phyloP scores from a whole-genome alignment of 2,329 filamentous ascomycete genomes.

The Sclerotinia subarctica region DNA sequence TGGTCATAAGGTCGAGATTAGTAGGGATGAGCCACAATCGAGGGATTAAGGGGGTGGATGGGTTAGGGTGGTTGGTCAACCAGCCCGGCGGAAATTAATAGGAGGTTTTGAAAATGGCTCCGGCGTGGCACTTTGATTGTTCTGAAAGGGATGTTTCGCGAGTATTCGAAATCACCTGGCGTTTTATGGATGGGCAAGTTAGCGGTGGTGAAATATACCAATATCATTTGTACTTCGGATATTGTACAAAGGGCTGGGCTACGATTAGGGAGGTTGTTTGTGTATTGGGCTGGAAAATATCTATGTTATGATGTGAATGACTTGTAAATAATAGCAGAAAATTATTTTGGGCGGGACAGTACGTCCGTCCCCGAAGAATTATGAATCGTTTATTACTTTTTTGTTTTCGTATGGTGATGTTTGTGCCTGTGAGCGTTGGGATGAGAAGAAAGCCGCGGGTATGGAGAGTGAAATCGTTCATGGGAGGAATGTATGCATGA shows the following conservation, averaged over 20 bases:
- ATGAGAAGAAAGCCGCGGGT: too few species aligned
- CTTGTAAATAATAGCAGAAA: not conserved
- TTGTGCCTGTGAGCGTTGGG: accelerated
- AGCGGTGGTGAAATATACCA: not conserved
- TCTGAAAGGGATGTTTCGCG: not conserved
- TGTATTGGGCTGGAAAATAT: not conserved
- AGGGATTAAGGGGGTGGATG: not conserved
- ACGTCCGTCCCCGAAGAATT: not conserved
- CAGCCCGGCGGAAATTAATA: not conserved
- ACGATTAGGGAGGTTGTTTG: not conserved
- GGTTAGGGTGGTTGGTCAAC: not conserved
- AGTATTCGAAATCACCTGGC: not conserved
- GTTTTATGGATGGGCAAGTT: not conserved
- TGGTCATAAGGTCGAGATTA: conserved; percentile 11
- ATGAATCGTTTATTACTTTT: not conserved
- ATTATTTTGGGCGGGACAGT: not conserved
- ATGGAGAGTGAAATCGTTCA: too few species aligned
- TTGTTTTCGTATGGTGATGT: not conserved
- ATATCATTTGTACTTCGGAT: not conserved
- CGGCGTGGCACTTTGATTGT: not conserved
- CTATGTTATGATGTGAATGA: not conserved
- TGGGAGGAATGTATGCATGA: too few species aligned
- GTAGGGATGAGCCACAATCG: not conserved
- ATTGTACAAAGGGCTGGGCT: not conserved
- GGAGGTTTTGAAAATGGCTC: not conserved